A percentile compares a stretch with the other conserved stretches of the same genome.
These are phyloP conservation scores for Torrubiella hemipterigena DNA, from an alignment of 2,329 filamentous ascomycete species.

Conservation along the genomic window DNA sequence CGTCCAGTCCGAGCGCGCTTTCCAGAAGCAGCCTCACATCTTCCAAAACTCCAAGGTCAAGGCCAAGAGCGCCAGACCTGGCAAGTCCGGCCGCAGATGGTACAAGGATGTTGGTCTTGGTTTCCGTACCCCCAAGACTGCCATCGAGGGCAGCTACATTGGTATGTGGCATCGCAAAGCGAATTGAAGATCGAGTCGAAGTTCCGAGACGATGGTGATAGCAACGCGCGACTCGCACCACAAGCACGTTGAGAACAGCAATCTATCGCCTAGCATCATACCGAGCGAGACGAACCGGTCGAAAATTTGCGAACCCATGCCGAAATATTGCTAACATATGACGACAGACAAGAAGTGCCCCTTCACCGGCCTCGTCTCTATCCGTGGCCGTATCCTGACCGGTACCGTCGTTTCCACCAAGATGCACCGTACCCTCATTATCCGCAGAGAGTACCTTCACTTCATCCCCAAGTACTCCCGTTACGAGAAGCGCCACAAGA, in stretches of 20 bases:
- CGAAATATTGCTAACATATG: no score
- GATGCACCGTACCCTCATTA: constrained; percentile 99
- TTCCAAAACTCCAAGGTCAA: constrained; percentile 97
- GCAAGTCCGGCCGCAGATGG: constrained; percentile 87
- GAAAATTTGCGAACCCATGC: constrained; percentile 1
- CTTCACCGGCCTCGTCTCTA: constrained; percentile 97
- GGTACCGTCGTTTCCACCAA: constrained; percentile 99
- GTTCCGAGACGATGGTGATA: constrained; percentile 5
- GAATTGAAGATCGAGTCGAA: constrained; percentile 1
- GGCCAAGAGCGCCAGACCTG: constrained; percentile 70
- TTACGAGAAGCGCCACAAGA: constrained; percentile 99
- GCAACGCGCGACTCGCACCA: not conserved
- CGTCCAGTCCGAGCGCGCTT: constrained; percentile 99
- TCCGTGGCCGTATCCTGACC: constrained; percentile 99
- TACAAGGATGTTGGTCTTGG: constrained; percentile 99
- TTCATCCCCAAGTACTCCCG: constrained; percentile 99
- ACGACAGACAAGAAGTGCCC: constrained; percentile 99
- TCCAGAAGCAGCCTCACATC: constrained; percentile 99
- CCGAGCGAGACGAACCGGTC: not conserved
- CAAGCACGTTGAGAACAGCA: constrained; percentile 3
- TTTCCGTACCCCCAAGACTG: constrained; percentile 96
- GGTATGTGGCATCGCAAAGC: no score
- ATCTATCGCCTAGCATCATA: not conserved
- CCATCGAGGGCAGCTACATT: constrained; percentile 98
- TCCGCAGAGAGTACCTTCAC: constrained; percentile 99